These are phyloP conservation scores for Jaenimonas drosophilae DNA, from an alignment of 208 protist genomes.

Conservation along the genomic window DNA sequence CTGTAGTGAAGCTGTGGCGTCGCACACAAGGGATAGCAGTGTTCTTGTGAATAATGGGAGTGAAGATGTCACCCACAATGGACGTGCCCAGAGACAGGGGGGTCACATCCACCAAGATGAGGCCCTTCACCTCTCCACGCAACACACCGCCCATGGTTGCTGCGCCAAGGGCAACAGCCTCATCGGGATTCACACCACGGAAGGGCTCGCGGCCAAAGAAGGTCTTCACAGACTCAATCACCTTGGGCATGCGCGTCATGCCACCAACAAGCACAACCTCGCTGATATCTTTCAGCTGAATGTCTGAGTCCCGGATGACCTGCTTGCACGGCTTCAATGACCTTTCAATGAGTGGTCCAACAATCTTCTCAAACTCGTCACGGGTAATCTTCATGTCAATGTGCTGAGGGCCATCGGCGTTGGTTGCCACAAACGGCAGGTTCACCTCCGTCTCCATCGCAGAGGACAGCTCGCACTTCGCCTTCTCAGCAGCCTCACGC, in stretches of 20 bases:
- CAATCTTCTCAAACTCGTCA: conserved; percentile 88
- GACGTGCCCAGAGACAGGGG: conserved; percentile 98
- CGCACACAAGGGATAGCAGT: conserved; percentile 98
- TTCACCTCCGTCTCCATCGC: conserved; percentile 88
- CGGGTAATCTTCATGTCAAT: conserved; percentile 77
- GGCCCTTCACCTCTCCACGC: conserved; percentile 85
- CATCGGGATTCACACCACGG: conserved; percentile 99
- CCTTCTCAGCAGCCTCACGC: conserved; percentile 95
- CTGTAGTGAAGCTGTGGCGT: conserved; percentile 90
- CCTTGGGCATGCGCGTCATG: conserved; percentile 96
- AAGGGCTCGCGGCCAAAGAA: conserved; percentile 93
- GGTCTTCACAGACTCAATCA: conserved; percentile 71
- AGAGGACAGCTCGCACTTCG: conserved; percentile 96
- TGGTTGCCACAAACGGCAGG: conserved; percentile 95
- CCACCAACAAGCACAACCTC: conserved; percentile 95
- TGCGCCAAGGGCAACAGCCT: conserved; percentile 99
- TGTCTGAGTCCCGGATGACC: conserved; percentile 80
- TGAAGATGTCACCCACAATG: conserved; percentile 96
- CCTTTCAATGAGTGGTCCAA: conserved; percentile 63
- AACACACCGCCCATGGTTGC: conserved; percentile 97
- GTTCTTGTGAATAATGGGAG: conserved; percentile 96
- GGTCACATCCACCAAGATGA: conserved; percentile 98
- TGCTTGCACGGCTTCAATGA: conserved; percentile 27
- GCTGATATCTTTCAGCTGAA: conserved; percentile 78
- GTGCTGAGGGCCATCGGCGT: conserved; percentile 84